These are phyloP conservation scores for Misopates orontium DNA, from an alignment of 257 asterid genomes.

Conservation along the genomic window DNA sequence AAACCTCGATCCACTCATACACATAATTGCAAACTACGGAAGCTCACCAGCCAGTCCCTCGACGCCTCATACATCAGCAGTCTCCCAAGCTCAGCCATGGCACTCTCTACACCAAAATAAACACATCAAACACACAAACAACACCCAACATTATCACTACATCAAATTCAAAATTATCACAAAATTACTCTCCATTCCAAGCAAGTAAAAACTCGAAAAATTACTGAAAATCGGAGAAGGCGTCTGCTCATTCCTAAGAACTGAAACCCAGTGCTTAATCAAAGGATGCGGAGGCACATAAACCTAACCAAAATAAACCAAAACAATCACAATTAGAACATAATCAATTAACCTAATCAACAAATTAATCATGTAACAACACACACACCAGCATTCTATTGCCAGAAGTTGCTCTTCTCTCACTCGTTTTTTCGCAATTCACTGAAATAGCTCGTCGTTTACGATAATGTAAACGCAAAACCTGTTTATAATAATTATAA, in stretches of 20 bases:
- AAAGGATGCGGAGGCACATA: slow-evolving; percentile 96
- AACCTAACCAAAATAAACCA: slow-evolving; percentile 44
- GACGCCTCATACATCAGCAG: slow-evolving; percentile 91
- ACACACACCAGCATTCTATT: slow-evolving; percentile 79
- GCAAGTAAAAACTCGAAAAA: too few relatives aligned
- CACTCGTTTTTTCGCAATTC: slow-evolving; percentile 53
- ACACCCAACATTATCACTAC: too few relatives aligned
- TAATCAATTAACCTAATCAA: slow-evolving; percentile 2
- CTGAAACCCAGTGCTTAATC: slow-evolving; percentile 96
- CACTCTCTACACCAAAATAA: slow-evolving; percentile 53
- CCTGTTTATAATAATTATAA: slow-evolving; percentile 34
- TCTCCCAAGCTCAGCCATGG: slow-evolving; percentile 99
- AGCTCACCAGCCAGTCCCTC: slow-evolving; percentile 91
- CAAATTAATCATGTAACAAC: background rate
- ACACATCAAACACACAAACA: too few relatives aligned
- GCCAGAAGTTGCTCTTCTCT: slow-evolving; percentile 47
- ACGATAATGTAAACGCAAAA: slow-evolving; percentile 27
- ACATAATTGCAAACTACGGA: background rate
- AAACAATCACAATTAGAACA: slow-evolving; percentile 18
- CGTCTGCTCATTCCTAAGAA: slow-evolving; percentile 89
- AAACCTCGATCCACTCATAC: too few relatives aligned
- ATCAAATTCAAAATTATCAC: too few relatives aligned
- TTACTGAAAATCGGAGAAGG: slow-evolving; percentile 82
- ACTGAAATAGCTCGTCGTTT: slow-evolving; percentile 41
- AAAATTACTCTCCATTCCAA: too few relatives aligned